Evolutionary conservation across 305 asterid genomes (phyloP).

Genomic region (Rubia tinctorum): DNA sequence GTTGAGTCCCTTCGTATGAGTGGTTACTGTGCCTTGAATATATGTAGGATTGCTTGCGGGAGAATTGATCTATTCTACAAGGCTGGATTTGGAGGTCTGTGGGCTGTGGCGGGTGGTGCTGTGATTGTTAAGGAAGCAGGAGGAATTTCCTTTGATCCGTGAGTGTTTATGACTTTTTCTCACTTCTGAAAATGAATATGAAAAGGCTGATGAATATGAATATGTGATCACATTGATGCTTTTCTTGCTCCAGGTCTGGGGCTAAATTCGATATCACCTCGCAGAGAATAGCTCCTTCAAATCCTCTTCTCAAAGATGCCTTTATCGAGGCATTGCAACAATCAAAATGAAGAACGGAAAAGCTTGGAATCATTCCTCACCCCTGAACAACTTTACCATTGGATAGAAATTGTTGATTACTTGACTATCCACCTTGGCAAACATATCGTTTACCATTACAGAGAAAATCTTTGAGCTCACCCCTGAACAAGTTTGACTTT

Average conservation of each 20-base stretch:
- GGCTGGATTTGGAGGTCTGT: slow-evolving; percentile 86
- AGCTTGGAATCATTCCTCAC: slow-evolving; percentile 15
- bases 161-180: slow-evolving; percentile 28
- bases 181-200: not conserved
- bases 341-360: slow-evolving; percentile 37
- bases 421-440: slow-evolving; percentile 60
- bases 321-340: slow-evolving; percentile 63
- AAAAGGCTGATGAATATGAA: not conserved
- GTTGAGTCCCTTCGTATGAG: slow-evolving; percentile 86
- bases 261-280: slow-evolving; percentile 69
- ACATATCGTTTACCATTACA: slow-evolving; percentile 67
- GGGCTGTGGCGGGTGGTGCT: slow-evolving; percentile 99
- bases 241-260: slow-evolving; percentile 59
- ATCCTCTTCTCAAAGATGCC: slow-evolving; percentile 60
- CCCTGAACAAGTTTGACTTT: slow-evolving; percentile 70
- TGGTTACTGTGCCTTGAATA: slow-evolving; percentile 93
- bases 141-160: slow-evolving; percentile 89
- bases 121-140: slow-evolving; percentile 91
- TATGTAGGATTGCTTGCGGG: slow-evolving; percentile 91
- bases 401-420: too few species aligned
- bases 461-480: slow-evolving; percentile 54
- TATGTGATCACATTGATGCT: not conserved
- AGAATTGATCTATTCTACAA: slow-evolving; percentile 88
- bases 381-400: too few species aligned
- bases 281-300: slow-evolving; percentile 85